Percentiles rank a stretch among this genome's conserved stretches.
These are phyloP conservation scores for Blastocystis sp. DNA, from an alignment of 352 stramenopile species.

Conservation along the genomic window DNA sequence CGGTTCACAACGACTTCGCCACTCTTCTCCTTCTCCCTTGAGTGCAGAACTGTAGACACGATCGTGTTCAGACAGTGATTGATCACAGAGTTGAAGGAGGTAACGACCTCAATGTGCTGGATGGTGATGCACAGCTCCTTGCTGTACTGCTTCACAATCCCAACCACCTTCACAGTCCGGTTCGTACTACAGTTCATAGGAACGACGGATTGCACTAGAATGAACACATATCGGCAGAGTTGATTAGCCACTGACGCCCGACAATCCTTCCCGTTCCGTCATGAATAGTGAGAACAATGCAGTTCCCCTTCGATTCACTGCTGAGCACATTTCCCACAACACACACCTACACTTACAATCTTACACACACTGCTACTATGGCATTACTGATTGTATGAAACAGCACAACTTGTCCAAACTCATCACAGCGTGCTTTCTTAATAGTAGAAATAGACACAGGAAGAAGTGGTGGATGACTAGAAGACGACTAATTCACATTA, in stretches of 20 bases:
- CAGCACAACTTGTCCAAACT: background rate
- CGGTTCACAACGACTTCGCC: background rate
- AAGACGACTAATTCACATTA: background rate
- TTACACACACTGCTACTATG: background rate
- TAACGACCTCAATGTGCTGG: conserved; percentile 6
- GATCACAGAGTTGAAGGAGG: background rate
- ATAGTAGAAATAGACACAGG: background rate
- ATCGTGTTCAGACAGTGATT: conserved; percentile 4
- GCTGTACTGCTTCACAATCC: background rate
- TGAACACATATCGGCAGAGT: background rate
- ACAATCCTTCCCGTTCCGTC: conserved; percentile 4
- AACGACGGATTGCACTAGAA: background rate
- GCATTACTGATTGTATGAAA: background rate
- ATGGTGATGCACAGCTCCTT: background rate
- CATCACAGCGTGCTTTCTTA: background rate
- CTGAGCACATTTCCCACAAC: background rate
- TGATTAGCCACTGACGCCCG: background rate
- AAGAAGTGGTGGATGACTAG: background rate
- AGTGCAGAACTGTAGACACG: background rate
- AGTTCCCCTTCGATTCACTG: conserved; percentile 5
- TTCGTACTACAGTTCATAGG: background rate
- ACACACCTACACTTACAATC: background rate
- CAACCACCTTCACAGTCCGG: conserved; percentile 9
- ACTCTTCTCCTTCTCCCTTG: background rate
- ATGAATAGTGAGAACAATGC: background rate